Conservation (phyloP, 805 yeast species). For the Candida ponderosae region DNA sequence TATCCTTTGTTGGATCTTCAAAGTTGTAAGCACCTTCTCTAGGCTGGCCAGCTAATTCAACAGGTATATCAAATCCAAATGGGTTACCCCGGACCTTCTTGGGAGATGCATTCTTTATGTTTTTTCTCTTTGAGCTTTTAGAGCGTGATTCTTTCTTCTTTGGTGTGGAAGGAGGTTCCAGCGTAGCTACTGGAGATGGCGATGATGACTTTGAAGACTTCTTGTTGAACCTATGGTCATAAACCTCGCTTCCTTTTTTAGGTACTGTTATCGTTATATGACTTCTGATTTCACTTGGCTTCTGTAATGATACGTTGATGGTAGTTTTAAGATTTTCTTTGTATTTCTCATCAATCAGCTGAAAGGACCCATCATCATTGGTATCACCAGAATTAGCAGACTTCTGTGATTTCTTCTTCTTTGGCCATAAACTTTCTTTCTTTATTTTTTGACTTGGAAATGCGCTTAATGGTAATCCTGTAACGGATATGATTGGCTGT, state of each 20-base stretch:
- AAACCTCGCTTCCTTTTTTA: constrained; percentile 2
- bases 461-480: constrained; percentile 70
- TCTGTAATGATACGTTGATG: constrained; percentile 12
- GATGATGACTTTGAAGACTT: constrained; percentile 11
- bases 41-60: constrained; percentile 23
- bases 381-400: constrained; percentile 12
- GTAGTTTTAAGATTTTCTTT: constrained; percentile 4
- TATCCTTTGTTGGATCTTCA: constrained; percentile 31
- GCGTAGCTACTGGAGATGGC: constrained; percentile 11
- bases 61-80: constrained; percentile 32
- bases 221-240: constrained; percentile 5
- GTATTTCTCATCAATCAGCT: neutral
- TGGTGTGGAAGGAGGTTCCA: constrained; percentile 4
- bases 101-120: constrained; percentile 21
- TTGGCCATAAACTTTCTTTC: constrained; percentile 48
- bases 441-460: constrained; percentile 54
- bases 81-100: constrained; percentile 29
- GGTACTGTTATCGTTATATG: constrained; percentile 1
- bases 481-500: constrained; percentile 48
- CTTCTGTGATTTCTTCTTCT: constrained; percentile 16
- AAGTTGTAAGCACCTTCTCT: constrained; percentile 21
- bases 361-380: constrained; percentile 6
- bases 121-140: constrained; percentile 9
- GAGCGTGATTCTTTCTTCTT: neutral
- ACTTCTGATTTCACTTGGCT: constrained; percentile 12